Evolutionary conservation across 179 eudicot species (phyloP).

Genomic region (Beta lomatogona): DNA sequence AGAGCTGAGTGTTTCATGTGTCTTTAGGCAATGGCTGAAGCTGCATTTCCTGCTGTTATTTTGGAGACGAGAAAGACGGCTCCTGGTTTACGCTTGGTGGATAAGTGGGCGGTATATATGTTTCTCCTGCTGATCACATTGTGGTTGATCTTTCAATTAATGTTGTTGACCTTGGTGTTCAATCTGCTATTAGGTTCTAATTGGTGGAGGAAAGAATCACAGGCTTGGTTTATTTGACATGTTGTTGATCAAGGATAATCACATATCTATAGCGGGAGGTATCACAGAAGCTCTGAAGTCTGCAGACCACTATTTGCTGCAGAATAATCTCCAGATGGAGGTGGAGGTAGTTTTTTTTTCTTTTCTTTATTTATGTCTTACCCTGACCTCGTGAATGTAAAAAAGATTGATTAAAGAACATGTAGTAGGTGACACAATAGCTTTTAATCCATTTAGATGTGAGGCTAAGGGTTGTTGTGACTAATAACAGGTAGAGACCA

Average conservation of each 20-base stretch:
- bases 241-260: conserved; percentile 97
- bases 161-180: conserved; percentile 23
- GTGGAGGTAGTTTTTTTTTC: conserved; percentile 65
- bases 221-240: conserved; percentile 96
- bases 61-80: conserved; percentile 99
- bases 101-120: conserved; percentile 93
- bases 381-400: not conserved
- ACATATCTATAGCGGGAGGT: conserved; percentile 88
- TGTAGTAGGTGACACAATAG: not conserved
- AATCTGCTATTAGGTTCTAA: conserved; percentile 59
- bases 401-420: not conserved
- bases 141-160: conserved; percentile 1
- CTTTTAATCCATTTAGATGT: not conserved
- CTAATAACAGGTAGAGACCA: conserved; percentile 72
- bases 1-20: conserved; percentile 1
- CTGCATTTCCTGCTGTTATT: conserved; percentile 83
- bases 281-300: conserved; percentile 73
- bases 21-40: conserved; percentile 88
- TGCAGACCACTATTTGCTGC: conserved; percentile 70
- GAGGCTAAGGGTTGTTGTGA: conserved; percentile 6
- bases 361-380: not conserved
- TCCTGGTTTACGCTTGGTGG: conserved; percentile 94
- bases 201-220: conserved; percentile 95
- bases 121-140: conserved; percentile 27
- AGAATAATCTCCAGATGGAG: conserved; percentile 79